These are phyloP conservation scores for Penicillium paneum DNA, from an alignment of 2,329 filamentous ascomycete species.

Conservation along the genomic window DNA sequence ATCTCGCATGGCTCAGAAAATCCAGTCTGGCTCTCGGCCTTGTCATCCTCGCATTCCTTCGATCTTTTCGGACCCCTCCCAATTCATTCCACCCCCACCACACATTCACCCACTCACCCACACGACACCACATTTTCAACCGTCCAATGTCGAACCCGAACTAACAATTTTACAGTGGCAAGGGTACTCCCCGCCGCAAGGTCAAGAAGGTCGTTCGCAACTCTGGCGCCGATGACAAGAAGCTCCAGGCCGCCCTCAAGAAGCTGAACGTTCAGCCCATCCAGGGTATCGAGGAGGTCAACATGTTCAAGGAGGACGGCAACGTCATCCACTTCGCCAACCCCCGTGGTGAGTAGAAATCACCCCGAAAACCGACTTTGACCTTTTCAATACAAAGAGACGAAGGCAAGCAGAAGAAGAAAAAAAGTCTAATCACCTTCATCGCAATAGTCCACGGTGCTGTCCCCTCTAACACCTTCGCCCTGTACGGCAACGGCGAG, in stretches of 20 bases:
- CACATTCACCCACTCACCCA: background rate
- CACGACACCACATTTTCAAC: background rate
- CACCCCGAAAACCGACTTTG: background rate
- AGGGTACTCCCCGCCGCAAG: slow-evolving; percentile 96
- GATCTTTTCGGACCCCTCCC: background rate
- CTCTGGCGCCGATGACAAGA: slow-evolving; percentile 97
- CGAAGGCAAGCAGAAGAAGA: background rate
- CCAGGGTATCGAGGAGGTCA: slow-evolving; percentile 99
- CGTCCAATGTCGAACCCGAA: background rate
- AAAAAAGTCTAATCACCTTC: background rate
- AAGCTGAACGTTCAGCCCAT: slow-evolving; percentile 99
- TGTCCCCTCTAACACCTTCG: slow-evolving; percentile 97
- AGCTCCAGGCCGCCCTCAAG: slow-evolving; percentile 95
- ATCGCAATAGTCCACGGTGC: slow-evolving; percentile 77
- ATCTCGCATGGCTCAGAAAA: background rate
- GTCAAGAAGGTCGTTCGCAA: slow-evolving; percentile 96
- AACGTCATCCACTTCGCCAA: slow-evolving; percentile 99
- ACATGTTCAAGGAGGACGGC: slow-evolving; percentile 99
- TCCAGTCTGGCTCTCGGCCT: background rate
- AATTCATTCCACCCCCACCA: background rate
- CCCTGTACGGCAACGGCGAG: slow-evolving; percentile 97
- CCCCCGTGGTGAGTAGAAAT: slow-evolving; percentile 75
- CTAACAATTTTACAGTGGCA: slow-evolving; percentile 62
- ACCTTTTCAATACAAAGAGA: background rate
- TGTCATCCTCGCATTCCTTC: slow-evolving; percentile 3